Conservation (phyloP, 108 stramenopile species). For the Cyclotella sp. region DNA sequence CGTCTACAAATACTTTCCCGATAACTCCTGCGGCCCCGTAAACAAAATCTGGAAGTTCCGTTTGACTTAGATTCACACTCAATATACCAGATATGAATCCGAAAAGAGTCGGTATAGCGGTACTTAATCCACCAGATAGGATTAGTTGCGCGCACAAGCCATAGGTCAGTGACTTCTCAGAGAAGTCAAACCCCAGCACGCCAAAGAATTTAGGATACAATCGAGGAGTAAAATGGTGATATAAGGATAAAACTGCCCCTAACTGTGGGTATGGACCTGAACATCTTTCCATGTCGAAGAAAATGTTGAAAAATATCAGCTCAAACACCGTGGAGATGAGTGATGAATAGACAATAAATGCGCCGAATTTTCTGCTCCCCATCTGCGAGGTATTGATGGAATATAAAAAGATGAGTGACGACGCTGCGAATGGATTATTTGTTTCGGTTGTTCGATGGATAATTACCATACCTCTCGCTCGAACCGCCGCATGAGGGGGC, state of each 20-base stretch:
- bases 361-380: constrained; percentile 62
- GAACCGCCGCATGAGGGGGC: constrained; percentile 55
- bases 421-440: too few species aligned
- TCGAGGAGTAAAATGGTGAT: constrained; percentile 64
- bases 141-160: constrained; percentile 59
- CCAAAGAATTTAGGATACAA: constrained; percentile 75
- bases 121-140: constrained; percentile 34
- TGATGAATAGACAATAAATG: constrained; percentile 46
- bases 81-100: constrained; percentile 48
- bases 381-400: constrained; percentile 23
- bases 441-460: neutral
- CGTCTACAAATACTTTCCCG: constrained; percentile 38
- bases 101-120: constrained; percentile 34
- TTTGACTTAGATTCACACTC: constrained; percentile 27
- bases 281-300: constrained; percentile 47
- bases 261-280: constrained; percentile 60
- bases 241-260: constrained; percentile 67
- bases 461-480: constrained; percentile 71
- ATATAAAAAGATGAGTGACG: too few species aligned
- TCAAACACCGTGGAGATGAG: constrained; percentile 48
- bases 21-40: constrained; percentile 9
- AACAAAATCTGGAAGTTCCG: constrained; percentile 44
- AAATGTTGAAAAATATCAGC: constrained; percentile 33
- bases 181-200: constrained; percentile 64
- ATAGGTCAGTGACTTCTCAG: constrained; percentile 72